phyloP scores from a whole-genome alignment of 192 early-diverging fungal species.

The Diversispora eburnea region DNA sequence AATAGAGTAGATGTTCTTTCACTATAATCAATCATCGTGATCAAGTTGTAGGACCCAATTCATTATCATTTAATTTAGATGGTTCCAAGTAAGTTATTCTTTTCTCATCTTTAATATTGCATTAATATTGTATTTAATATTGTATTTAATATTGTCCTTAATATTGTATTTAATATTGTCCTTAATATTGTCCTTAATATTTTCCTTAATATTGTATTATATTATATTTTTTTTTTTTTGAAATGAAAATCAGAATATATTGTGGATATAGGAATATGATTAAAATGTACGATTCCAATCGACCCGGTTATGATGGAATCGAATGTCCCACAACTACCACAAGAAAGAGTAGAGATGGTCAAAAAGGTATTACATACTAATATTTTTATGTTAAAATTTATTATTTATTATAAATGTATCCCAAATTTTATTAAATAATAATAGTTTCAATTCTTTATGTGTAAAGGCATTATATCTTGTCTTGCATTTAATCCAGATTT shows the following conservation, averaged over 20 bases:
- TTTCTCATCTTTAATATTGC: too few relatives aligned
- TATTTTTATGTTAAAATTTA: neutral
- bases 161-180: neutral
- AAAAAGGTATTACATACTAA: constrained; percentile 55
- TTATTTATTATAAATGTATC: neutral
- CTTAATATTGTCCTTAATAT: neutral
- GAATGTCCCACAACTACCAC: constrained; percentile 54
- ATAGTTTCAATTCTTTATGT: neutral
- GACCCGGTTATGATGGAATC: constrained; percentile 55
- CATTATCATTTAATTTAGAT: constrained; percentile 64
- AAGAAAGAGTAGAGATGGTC: constrained; percentile 64
- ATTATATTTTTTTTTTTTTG: too few relatives aligned
- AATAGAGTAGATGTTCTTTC: constrained; percentile 54
- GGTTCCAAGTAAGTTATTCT: constrained; percentile 50
- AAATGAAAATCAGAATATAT: constrained; percentile 48
- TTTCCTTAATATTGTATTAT: neutral
- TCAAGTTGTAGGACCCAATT: constrained; percentile 60
- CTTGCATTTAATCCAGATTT: constrained; percentile 65
- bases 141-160: neutral
- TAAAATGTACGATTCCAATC: constrained; percentile 64
- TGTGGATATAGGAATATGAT: constrained; percentile 66
- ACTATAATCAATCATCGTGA: constrained; percentile 62
- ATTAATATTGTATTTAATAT: neutral
- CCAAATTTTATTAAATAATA: neutral
- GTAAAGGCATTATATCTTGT: constrained; percentile 60